Evolutionary conservation across 495 filamentous ascomycete genomes (phyloP).

Genomic region (Hypoxylon lienhwacheense): DNA sequence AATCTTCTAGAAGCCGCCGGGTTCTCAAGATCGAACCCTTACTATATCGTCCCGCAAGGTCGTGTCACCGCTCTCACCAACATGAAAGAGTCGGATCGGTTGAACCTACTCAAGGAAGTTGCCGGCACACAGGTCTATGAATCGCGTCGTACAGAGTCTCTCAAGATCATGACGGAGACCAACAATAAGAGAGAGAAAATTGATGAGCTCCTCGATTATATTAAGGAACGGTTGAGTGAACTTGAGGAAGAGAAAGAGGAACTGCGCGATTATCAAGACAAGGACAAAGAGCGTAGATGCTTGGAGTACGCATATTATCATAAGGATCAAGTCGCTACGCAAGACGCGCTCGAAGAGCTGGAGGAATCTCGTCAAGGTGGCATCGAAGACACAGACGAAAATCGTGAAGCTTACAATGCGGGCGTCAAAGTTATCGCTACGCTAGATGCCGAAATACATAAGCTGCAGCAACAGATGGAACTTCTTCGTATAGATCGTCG

Average conservation of each 20-base stretch:
- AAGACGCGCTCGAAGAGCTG: slow-evolving; percentile 75
- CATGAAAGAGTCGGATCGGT: slow-evolving; percentile 91
- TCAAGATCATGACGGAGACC: slow-evolving; percentile 97
- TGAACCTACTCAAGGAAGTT: slow-evolving; percentile 93
- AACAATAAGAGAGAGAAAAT: slow-evolving; percentile 93
- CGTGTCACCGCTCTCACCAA: slow-evolving; percentile 95
- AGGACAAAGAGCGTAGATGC: slow-evolving; percentile 89
- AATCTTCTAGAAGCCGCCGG: slow-evolving; percentile 94
- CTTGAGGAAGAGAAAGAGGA: slow-evolving; percentile 98
- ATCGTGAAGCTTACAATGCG: slow-evolving; percentile 71
- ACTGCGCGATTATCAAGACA: slow-evolving; percentile 86
- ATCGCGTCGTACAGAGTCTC: slow-evolving; percentile 79
- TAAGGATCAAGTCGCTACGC: slow-evolving; percentile 78
- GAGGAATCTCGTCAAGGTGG: slow-evolving; percentile 80
- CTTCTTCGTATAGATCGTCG: slow-evolving; percentile 84
- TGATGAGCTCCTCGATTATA: slow-evolving; percentile 86
- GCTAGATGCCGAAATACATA: slow-evolving; percentile 74
- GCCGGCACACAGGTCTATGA: slow-evolving; percentile 98
- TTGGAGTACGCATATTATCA: slow-evolving; percentile 94
- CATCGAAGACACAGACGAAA: slow-evolving; percentile 79
- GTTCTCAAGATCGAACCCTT: slow-evolving; percentile 96
- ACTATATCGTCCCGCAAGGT: slow-evolving; percentile 98
- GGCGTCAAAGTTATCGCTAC: slow-evolving; percentile 79
- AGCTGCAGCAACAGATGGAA: slow-evolving; percentile 79
- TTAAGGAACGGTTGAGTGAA: slow-evolving; percentile 84